A percentile compares a stretch with the other conserved stretches of the same genome.
Conservation (phyloP, 768 basidiomycete species). For the Suillus weaverae region DNA sequence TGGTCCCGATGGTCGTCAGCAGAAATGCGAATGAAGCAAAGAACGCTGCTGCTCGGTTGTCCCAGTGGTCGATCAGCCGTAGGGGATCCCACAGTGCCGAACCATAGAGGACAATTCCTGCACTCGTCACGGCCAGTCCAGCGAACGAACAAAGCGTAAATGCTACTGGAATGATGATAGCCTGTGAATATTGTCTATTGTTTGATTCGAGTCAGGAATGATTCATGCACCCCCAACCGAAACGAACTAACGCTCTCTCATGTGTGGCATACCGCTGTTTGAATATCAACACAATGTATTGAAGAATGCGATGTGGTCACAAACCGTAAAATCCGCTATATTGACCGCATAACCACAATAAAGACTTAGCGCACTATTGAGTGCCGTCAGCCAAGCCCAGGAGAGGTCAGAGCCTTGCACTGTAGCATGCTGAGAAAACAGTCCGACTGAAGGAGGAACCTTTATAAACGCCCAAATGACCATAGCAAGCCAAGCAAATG, state of each 20-base stretch:
- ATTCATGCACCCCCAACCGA: not conserved
- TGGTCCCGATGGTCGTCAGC: constrained; percentile 35
- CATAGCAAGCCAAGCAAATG: constrained; percentile 66
- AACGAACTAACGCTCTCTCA: constrained; percentile 50
- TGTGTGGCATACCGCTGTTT: constrained; percentile 69
- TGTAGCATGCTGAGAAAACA: constrained; percentile 52
- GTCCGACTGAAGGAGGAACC: constrained; percentile 59
- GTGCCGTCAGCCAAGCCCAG: constrained; percentile 78
- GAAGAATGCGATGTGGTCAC: not conserved
- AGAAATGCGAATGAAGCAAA: constrained; percentile 77
- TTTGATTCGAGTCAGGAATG: not conserved
- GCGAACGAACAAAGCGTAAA: constrained; percentile 79
- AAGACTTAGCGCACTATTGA: constrained; percentile 77
- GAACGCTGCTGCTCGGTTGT: constrained; percentile 84
- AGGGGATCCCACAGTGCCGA: constrained; percentile 72
- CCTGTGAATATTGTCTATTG: constrained; percentile 68
- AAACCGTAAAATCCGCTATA: constrained; percentile 80
- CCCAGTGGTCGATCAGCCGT: constrained; percentile 74
- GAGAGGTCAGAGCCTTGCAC: constrained; percentile 54
- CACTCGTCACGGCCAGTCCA: constrained; percentile 80
- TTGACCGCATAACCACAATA: constrained; percentile 76
- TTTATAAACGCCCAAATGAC: constrained; percentile 79
- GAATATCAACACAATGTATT: constrained; percentile 18
- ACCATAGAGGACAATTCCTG: constrained; percentile 70
- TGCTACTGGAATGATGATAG: constrained; percentile 71